A percentile compares a stretch with the other conserved stretches of the same genome.
Evolutionary conservation across 495 filamentous ascomycete genomes (phyloP).

Genomic region (Letharia lupina): DNA sequence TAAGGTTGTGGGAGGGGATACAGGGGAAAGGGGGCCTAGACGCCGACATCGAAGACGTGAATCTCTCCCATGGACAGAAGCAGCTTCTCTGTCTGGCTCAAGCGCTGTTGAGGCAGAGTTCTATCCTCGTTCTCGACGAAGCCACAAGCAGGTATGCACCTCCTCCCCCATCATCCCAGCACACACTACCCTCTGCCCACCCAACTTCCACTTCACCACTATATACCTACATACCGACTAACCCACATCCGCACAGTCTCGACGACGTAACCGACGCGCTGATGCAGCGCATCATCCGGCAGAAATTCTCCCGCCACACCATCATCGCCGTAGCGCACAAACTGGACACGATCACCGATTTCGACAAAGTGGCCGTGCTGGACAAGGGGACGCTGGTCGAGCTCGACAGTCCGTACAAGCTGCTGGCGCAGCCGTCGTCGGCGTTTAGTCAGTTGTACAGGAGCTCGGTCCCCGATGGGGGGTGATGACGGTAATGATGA

Average conservation of each 20-base stretch:
- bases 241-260: constrained; percentile 29
- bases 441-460: constrained; percentile 22
- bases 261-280: constrained; percentile 49
- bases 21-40: constrained; percentile 44
- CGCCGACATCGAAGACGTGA: constrained; percentile 40
- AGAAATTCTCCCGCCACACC: constrained; percentile 50
- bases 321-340: constrained; percentile 56
- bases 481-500: background rate
- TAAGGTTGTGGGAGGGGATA: constrained; percentile 42
- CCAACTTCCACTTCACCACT: background rate
- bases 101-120: constrained; percentile 44
- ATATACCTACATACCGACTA: background rate
- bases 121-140: constrained; percentile 45
- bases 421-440: constrained; percentile 21
- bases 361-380: constrained; percentile 42
- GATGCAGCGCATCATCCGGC: constrained; percentile 51
- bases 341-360: constrained; percentile 51
- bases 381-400: constrained; percentile 41
- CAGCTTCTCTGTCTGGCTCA: constrained; percentile 60
- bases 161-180: background rate
- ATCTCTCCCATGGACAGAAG: constrained; percentile 52
- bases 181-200: background rate
- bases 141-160: constrained; percentile 41
- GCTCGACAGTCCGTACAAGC: constrained; percentile 34
- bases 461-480: background rate